Percentiles rank a stretch among this genome's conserved stretches.
These are phyloP conservation scores for Ustilago bromivora DNA, from an alignment of 1,284 basidiomycete genomes.

Conservation along the genomic window DNA sequence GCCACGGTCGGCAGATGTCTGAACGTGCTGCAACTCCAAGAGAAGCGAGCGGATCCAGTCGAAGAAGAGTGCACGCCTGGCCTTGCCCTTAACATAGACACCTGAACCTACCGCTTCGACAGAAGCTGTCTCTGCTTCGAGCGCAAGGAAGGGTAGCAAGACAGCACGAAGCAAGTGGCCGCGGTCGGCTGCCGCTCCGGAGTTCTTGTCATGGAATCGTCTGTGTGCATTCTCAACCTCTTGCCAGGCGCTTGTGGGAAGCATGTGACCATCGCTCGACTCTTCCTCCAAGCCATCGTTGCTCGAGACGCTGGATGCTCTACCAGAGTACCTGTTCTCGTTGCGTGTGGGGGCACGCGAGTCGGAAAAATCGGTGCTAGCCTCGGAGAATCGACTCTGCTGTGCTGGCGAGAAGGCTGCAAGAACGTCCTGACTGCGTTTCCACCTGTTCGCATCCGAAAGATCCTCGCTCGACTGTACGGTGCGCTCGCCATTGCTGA, in stretches of 20 bases:
- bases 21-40: constrained; percentile 62
- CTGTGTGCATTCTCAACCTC: constrained; percentile 59
- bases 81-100: constrained; percentile 44
- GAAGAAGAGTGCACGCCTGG: constrained; percentile 60
- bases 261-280: constrained; percentile 48
- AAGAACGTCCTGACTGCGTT: constrained; percentile 27
- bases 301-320: constrained; percentile 40
- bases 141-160: constrained; percentile 63
- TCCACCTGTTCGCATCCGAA: constrained; percentile 18
- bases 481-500: constrained; percentile 33
- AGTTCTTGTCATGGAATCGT: constrained; percentile 50
- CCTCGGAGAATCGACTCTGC: constrained; percentile 53
- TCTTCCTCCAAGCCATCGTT: constrained; percentile 42
- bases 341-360: constrained; percentile 43
- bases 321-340: constrained; percentile 38
- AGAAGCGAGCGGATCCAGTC: constrained; percentile 64
- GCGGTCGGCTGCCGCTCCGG: constrained; percentile 43
- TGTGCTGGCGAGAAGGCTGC: constrained; percentile 33
- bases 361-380: constrained; percentile 48
- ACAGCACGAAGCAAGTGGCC: constrained; percentile 59
- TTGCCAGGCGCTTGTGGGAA: constrained; percentile 61
- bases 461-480: constrained; percentile 24
- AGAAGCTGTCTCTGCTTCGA: constrained; percentile 61
- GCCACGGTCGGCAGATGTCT: constrained; percentile 65
- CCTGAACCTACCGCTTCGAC: constrained; percentile 51